Evolutionary conservation across 306 rosid genomes (phyloP).

Genomic region (Cotoneaster glaucophyllus): DNA sequence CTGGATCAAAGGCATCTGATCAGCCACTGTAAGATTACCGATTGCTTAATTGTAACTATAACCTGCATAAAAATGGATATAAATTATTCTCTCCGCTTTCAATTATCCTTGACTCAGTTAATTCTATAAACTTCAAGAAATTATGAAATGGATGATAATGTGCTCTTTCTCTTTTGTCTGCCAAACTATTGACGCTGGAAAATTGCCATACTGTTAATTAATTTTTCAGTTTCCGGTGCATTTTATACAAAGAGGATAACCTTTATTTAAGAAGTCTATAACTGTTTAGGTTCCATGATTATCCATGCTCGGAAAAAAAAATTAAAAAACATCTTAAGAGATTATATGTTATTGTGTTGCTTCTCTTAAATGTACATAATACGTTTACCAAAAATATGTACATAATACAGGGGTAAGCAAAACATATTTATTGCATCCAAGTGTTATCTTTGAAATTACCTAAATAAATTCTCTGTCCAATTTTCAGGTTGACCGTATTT

Average conservation of each 20-base stretch:
- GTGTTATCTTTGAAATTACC: background rate
- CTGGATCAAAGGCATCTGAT: constrained; percentile 68
- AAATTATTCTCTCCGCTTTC: background rate
- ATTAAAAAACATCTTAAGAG: background rate
- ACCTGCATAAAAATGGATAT: background rate
- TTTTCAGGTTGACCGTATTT: constrained; percentile 62
- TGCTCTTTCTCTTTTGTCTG: background rate
- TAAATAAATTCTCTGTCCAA: background rate
- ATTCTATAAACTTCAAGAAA: background rate
- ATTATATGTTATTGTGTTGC: background rate
- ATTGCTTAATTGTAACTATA: background rate
- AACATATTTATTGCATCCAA: background rate
- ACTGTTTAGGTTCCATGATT: background rate
- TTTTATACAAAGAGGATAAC: background rate
- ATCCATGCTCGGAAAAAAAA: background rate
- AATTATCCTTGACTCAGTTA: background rate
- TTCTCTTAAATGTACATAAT: background rate
- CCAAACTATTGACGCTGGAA: background rate
- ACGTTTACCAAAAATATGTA: background rate
- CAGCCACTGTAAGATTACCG: constrained; percentile 67
- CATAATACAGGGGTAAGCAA: background rate
- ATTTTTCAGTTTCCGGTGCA: background rate
- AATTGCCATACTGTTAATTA: background rate
- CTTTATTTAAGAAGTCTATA: background rate
- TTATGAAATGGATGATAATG: background rate